Evolutionary conservation across 148 eudicot species (phyloP).

Genomic region (Vaccinium macrocarpon): DNA sequence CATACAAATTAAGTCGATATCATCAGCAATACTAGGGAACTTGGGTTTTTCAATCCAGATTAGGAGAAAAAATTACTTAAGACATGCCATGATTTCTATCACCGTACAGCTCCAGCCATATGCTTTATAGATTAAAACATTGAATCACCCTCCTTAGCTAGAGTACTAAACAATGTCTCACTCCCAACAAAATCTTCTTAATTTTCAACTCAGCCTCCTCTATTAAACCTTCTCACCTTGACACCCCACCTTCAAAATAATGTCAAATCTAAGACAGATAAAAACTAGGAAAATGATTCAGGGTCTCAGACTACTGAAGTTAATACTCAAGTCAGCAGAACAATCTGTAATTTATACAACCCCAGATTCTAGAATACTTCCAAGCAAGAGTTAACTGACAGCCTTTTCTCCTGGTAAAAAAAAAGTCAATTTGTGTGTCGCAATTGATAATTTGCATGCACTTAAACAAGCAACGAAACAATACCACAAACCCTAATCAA

Average conservation of each 20-base stretch:
- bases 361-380: not conserved
- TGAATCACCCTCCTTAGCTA: not conserved
- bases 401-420: not conserved
- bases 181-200: not conserved
- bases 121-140: not conserved
- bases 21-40: not conserved
- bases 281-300: not conserved
- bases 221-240: not conserved
- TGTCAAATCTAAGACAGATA: not conserved
- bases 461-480: not conserved
- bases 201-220: conserved; percentile 1
- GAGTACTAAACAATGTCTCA: not conserved
- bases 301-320: not conserved
- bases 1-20: not conserved
- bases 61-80: not conserved
- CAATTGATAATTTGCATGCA: not conserved
- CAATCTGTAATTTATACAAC: not conserved
- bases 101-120: not conserved
- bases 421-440: not conserved
- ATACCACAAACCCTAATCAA: not conserved
- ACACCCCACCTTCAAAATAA: not conserved
- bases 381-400: not conserved
- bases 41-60: not conserved
- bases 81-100: not conserved
- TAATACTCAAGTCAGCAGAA: not conserved